Evolutionary conservation across 1,139 yeast species (phyloP).

Genomic region (Spencermartinsiella ligniputridi): DNA sequence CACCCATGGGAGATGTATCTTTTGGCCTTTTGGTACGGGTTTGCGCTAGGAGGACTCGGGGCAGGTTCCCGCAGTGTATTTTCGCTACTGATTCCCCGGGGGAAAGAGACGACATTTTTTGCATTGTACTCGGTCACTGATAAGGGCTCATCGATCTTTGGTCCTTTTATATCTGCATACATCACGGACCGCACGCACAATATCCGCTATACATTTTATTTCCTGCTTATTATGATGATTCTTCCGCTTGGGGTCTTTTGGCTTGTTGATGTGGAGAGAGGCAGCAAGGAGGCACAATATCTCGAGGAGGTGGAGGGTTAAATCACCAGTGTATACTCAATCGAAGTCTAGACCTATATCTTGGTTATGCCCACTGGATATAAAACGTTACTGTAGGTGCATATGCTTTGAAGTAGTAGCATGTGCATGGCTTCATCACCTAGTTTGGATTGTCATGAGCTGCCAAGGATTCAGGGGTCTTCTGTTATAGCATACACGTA

Average conservation of each 20-base stretch:
- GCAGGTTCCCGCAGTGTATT: constrained; percentile 61
- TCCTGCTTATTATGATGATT: constrained; percentile 48
- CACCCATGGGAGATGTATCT: constrained; percentile 61
- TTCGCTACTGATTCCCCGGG: constrained; percentile 60
- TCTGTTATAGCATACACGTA: too few species aligned
- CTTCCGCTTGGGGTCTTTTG: constrained; percentile 49
- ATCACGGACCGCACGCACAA: constrained; percentile 65
- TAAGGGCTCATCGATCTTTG: constrained; percentile 66
- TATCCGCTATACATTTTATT: constrained; percentile 62
- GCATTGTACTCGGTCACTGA: constrained; percentile 69
- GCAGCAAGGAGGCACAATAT: constrained; percentile 35
- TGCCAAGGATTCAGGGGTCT: too few species aligned
- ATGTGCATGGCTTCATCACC: too few species aligned
- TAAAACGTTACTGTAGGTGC: too few species aligned
- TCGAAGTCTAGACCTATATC: too few species aligned
- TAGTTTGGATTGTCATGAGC: too few species aligned
- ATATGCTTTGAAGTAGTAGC: too few species aligned
- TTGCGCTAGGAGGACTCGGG: constrained; percentile 62
- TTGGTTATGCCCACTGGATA: too few species aligned
- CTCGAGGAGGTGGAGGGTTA: constrained; percentile 22
- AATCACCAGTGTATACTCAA: too few species aligned
- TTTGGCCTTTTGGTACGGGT: constrained; percentile 66
- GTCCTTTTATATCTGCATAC: constrained; percentile 62
- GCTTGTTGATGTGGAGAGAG: constrained; percentile 52
- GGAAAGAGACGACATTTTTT: constrained; percentile 66